These are phyloP conservation scores for Coniochaeta sp. DNA, from an alignment of 2,329 filamentous ascomycete genomes.

Conservation along the genomic window DNA sequence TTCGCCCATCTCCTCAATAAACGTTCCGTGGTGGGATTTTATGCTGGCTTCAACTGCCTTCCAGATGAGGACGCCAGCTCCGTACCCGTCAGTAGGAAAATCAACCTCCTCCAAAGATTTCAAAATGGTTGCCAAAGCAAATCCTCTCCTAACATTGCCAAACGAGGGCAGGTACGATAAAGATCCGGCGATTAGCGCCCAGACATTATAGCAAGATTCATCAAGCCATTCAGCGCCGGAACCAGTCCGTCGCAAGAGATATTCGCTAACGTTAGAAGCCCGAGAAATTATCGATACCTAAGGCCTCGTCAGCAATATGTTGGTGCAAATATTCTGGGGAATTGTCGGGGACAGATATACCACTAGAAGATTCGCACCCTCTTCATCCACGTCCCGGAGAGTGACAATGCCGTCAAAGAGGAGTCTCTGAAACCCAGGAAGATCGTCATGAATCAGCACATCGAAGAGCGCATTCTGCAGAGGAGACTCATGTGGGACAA, in stretches of 20 bases:
- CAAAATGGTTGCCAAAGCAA: too few relatives aligned
- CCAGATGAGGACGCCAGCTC: too few relatives aligned
- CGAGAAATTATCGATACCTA: background rate
- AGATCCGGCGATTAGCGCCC: too few relatives aligned
- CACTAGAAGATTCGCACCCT: background rate
- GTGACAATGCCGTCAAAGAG: background rate
- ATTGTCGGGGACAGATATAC: background rate
- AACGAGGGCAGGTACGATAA: too few relatives aligned
- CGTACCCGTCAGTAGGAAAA: too few relatives aligned
- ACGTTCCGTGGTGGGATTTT: too few relatives aligned
- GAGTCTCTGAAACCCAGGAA: background rate
- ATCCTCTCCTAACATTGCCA: too few relatives aligned
- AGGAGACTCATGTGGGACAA: background rate
- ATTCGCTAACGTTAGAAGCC: background rate
- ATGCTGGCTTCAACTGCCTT: too few relatives aligned
- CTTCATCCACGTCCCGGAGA: background rate
- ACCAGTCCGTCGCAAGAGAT: background rate
- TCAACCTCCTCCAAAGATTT: too few relatives aligned
- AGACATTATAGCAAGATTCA: too few relatives aligned
- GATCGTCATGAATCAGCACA: background rate
- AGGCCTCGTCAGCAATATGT: background rate
- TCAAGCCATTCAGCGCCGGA: background rate
- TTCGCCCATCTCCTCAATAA: background rate
- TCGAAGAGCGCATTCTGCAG: background rate
- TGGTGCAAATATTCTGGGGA: background rate